Conservation (phyloP, 768 basidiomycete genomes). For the Boletus pseudo-olivaceus region DNA sequence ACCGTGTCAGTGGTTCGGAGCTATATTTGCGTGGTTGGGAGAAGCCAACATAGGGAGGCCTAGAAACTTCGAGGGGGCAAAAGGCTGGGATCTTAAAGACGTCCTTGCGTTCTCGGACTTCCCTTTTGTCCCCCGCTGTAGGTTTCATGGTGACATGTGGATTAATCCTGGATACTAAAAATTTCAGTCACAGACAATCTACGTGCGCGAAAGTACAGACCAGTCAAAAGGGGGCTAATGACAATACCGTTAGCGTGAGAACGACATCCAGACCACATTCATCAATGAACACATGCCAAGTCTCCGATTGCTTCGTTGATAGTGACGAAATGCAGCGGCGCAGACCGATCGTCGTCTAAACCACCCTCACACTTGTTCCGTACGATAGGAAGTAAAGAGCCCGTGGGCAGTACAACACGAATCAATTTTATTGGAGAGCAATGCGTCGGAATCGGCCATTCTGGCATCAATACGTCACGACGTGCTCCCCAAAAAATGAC, state of each 20-base stretch:
- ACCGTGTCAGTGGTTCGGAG: constrained; percentile 40
- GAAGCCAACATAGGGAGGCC: constrained; percentile 43
- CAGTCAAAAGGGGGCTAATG: constrained; percentile 67
- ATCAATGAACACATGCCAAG: constrained; percentile 44
- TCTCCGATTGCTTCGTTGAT: constrained; percentile 67
- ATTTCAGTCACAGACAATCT: constrained; percentile 1
- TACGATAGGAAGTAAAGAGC: constrained; percentile 41
- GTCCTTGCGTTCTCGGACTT: constrained; percentile 34
- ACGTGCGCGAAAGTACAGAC: constrained; percentile 30
- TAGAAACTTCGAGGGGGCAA: constrained; percentile 31
- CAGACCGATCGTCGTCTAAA: constrained; percentile 39
- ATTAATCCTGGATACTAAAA: constrained; percentile 43
- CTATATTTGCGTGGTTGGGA: constrained; percentile 41
- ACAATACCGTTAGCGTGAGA: constrained; percentile 1
- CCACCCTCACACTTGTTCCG: constrained; percentile 37
- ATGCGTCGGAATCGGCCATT: constrained; percentile 64
- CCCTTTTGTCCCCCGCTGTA: constrained; percentile 33
- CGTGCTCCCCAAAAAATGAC: constrained; percentile 69
- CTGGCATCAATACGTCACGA: constrained; percentile 52
- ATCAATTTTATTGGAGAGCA: constrained; percentile 36
- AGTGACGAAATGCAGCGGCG: constrained; percentile 57
- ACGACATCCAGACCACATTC: constrained; percentile 4
- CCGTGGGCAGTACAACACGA: constrained; percentile 42
- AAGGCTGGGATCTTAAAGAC: constrained; percentile 44
- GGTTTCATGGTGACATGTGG: constrained; percentile 43